Base-by-base conservation (phyloP, 192 early-diverging fungal species). In the Umbelopsis isabellina region DNA sequence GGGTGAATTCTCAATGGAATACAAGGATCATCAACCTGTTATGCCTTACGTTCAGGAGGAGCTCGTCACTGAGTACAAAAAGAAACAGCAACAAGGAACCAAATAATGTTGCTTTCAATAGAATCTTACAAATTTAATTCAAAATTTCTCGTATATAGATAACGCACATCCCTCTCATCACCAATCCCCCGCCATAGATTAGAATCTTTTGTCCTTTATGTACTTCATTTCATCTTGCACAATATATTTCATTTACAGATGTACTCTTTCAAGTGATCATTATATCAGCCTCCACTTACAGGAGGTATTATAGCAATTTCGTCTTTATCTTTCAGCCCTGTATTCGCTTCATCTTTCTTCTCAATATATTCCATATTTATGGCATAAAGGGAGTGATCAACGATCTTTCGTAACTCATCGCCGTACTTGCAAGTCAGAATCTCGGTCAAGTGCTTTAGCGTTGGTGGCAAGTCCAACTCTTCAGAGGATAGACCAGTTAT, bases 1-100 rank as follows among this genome's bases (percentile, higher is more conserved):
- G 88, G 97, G 97, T 37, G 97, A 99, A 86, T 99, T 96, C 81
- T 86, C 91, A 30, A 99, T 99, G 97, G 95, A 95, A 83, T 97
- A 97, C 85, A 92, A 95, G 83, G 79, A 85, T 47, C 95, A 97
- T 79, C 81, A 85, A 47, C 86, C 91, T 33, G 95, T 92, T n/a
- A 69, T 86, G 53, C 82, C 91, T 5, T 84, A 90, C 67, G 88
- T 95, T 13, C 97, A 99, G 77, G 86, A 87, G 68, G 87, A 94
- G 70, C 85, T 99, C 55, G 90, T 97, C 71, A 87, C 90, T 67
- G 96, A 93, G 64, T 89, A 94, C 84, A 90, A 92, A 75, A 91
- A 93, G 80, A 91, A 91, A 76, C 55, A 61, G 33, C 51, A 53
- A 53, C 55, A 61, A n/a, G 55, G 27, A 61, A 35, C 55, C 16